Base-by-base conservation (phyloP, 2,329 filamentous ascomycete genomes). In the Dothiorella sarmentorum region DNA sequence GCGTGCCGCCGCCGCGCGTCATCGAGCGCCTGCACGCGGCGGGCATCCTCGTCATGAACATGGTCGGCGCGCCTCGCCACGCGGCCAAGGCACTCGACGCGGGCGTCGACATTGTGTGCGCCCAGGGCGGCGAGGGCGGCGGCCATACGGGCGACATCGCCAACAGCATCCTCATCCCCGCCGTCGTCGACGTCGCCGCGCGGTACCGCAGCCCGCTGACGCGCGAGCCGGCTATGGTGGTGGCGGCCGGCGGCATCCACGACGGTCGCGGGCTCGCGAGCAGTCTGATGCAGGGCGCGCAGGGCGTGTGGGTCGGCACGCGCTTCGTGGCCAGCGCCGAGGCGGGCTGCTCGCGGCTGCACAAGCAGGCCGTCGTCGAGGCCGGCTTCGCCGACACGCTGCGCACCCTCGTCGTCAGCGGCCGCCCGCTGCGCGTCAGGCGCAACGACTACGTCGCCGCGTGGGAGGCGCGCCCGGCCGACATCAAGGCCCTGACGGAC, bases 31-130 rank as follows among this genome's bases (percentile, higher is more conserved):
- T 97, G 43, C 93, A 97, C 69, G 80, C 81, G 7, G 87, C 88
- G 0, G 89, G 89, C 0, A 89, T 97, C 38, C 71, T 95, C 60
- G 81, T 97, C 33, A 97, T 97, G 91, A 97, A 97, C 73, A 97
- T 97, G 92, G 91, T 97, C 18, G 93, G 93, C 0, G 89, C 92
- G 67, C 92, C 93, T 2, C 91, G 88, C 71, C 93, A 97, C 72
- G 92, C 92, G 0, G 83, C 87, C 71, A 97, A 97, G 77, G 92
- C 92, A 2, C 78, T 97, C 3, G 85, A 91, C 51, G 83, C 87
- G 0, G 93, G 93, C 42, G 91, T 96, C 9, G 93, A 97, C 74
- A 87, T 97, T 63, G 83, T 97, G 5, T 96, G 91, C 71, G 87
- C 92, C 2, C 93, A 97, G 77, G 93, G 93, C 45, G 91, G 91